Base-by-base conservation (phyloP, 768 basidiomycete species). In the Inosperma sp. region DNA sequence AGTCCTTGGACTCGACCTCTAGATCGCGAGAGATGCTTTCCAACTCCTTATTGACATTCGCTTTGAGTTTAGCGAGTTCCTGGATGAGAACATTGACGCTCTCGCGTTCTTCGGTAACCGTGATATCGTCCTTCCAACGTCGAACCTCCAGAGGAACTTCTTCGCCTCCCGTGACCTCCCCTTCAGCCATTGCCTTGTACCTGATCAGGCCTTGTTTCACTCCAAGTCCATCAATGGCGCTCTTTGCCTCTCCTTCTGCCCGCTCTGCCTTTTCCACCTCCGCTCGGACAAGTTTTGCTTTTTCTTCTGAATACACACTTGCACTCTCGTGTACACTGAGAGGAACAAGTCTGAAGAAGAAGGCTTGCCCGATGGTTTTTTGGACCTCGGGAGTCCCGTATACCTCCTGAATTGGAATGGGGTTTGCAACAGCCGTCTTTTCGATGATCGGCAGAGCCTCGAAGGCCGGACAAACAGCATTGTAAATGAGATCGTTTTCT, bases 401-500 rank as follows among this genome's bases (percentile, higher is more conserved):
- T 2, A 97, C 85, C 53, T 98, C 94, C 61, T 98, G 94, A 50
- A 98, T 99, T 1, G 88, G 80, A 46, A 96, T 86, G 0, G 92
- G 83, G 0, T 83, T 83, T 2, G 93, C 93, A 4, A 94, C 83
- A 1, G 74, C 68, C 0, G 86, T 75, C 65, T 93, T 93, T 49
- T 98, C 96, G 53, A 99, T 81, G 7, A 70, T 62, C 0, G 93
- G 82, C 1, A 98, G 77, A 0, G 87, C 78, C 30, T 94, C 89
- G 2, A 83, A 76, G 7, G 86, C 71, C 5, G 93, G 90, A 0
- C 93, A 69, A 49, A 94, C 78, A 3, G 91, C 91, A 62, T 98
- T 93, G 72, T 99, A 99, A 56, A 99, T 95, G 45, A 99, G 81
- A 63, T 98, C 95, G 66, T 98, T 98, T 70, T 96, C 93, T 47